A percentile compares a stretch with the other conserved stretches of the same genome.
These are phyloP conservation scores for Plasmopara muralis DNA, from an alignment of 352 stramenopile species.

Conservation along the genomic window DNA sequence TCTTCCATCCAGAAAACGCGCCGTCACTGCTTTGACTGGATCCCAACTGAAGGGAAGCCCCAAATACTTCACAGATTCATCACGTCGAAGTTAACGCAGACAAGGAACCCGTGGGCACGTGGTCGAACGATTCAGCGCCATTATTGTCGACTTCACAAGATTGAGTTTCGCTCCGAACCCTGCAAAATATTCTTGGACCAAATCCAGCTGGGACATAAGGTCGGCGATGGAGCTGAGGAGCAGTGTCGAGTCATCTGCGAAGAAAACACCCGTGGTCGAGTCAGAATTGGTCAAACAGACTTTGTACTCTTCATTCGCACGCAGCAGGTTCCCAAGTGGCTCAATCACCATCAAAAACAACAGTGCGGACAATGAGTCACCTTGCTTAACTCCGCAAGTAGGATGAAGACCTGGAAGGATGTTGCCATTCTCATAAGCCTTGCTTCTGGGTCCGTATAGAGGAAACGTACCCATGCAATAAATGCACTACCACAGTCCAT, in stretches of 20 bases:
- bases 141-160: not conserved
- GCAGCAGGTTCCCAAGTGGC: not conserved
- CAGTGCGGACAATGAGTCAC: not conserved
- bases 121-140: not conserved
- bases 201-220: not conserved
- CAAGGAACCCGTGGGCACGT: not conserved
- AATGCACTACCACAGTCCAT: not conserved
- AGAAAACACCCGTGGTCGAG: no score
- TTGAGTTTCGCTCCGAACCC: not conserved
- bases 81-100: not conserved
- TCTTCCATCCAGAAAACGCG: not conserved
- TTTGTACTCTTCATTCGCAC: not conserved
- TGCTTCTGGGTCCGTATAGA: not conserved
- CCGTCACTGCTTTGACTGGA: not conserved
- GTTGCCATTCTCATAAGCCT: not conserved
- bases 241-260: not conserved
- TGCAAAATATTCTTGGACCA: not conserved
- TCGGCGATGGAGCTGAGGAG: not conserved
- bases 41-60: not conserved
- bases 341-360: not conserved
- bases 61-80: not conserved
- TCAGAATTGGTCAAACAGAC: not conserved
- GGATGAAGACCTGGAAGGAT: no score
- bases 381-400: not conserved
- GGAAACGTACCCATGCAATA: not conserved